A percentile compares a stretch with the other conserved stretches of the same genome.
Conservation (phyloP, 352 stramenopile genomes). For the Globisporangium paddicum region DNA sequence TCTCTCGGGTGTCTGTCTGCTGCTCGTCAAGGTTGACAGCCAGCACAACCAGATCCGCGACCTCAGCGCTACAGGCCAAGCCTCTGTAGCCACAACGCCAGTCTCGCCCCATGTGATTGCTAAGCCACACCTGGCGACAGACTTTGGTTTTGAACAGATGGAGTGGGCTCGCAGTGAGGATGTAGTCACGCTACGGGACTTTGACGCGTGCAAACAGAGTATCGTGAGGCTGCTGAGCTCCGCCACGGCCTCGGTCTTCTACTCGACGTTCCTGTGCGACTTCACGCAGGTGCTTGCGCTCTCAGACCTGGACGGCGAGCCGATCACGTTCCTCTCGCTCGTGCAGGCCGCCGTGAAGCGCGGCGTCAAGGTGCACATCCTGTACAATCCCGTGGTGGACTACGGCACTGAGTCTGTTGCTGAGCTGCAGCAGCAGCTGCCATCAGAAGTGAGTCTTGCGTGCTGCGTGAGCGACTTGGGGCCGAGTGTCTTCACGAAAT, state of each 20-base stretch:
- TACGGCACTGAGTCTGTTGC: constrained; percentile 63
- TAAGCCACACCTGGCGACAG: constrained; percentile 20
- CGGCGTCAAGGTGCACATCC: constrained; percentile 58
- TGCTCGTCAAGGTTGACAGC: constrained; percentile 54
- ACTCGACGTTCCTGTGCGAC: constrained; percentile 81
- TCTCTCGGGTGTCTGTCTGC: constrained; percentile 51
- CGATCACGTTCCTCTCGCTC: constrained; percentile 54
- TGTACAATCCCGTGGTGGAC: constrained; percentile 73
- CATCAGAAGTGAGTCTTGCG: constrained; percentile 40
- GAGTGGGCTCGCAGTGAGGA: constrained; percentile 34
- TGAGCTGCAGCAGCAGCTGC: constrained; percentile 40
- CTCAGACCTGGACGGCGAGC: constrained; percentile 20
- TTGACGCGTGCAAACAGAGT: constrained; percentile 54
- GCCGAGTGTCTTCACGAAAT: constrained; percentile 31
- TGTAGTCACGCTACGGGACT: constrained; percentile 45
- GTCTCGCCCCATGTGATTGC: neutral
- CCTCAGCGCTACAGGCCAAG: neutral
- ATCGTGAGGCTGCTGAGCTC: constrained; percentile 58
- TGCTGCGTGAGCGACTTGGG: constrained; percentile 68
- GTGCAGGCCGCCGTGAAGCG: constrained; percentile 49
- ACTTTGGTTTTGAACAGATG: constrained; percentile 65
- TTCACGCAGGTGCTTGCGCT: constrained; percentile 49
- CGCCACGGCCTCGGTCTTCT: constrained; percentile 57
- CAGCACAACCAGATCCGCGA: constrained; percentile 14
- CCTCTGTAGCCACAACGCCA: neutral